Evolutionary conservation across 306 rosid species (phyloP).

Genomic region (Vigna unguiculata): DNA sequence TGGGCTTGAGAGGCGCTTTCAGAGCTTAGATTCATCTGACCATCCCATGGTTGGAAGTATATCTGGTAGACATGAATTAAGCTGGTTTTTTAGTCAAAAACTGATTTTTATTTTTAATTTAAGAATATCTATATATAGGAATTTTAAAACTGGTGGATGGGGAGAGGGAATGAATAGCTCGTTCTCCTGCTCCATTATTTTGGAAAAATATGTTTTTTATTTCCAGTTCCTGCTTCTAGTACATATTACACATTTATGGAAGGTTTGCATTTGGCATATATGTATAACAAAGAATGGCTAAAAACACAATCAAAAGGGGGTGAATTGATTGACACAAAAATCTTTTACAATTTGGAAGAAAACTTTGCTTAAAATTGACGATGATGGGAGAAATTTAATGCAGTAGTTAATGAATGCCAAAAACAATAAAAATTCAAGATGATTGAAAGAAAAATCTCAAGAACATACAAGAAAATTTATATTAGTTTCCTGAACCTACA

Average conservation of each 20-base stretch:
- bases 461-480: too few species aligned
- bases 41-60: constrained; percentile 57
- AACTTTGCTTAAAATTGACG: too few species aligned
- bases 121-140: constrained; percentile 12
- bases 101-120: constrained; percentile 9
- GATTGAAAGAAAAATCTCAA: too few species aligned
- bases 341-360: too few species aligned
- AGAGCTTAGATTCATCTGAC: constrained; percentile 61
- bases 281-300: too few species aligned
- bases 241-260: constrained; percentile 12
- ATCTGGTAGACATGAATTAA: constrained; percentile 57
- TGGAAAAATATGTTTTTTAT: constrained; percentile 8
- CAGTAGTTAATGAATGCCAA: too few species aligned
- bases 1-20: constrained; percentile 65
- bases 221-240: constrained; percentile 16
- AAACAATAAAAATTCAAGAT: too few species aligned
- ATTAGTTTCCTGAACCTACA: too few species aligned
- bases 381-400: too few species aligned
- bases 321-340: too few species aligned
- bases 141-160: constrained; percentile 24
- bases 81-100: constrained; percentile 31
- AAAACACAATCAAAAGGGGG: too few species aligned
- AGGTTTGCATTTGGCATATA: constrained; percentile 3
- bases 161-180: constrained; percentile 27
- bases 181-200: background rate